Evolutionary conservation across 2,329 filamentous ascomycete genomes (phyloP).

Genomic region (Aspergillus arachidicola): DNA sequence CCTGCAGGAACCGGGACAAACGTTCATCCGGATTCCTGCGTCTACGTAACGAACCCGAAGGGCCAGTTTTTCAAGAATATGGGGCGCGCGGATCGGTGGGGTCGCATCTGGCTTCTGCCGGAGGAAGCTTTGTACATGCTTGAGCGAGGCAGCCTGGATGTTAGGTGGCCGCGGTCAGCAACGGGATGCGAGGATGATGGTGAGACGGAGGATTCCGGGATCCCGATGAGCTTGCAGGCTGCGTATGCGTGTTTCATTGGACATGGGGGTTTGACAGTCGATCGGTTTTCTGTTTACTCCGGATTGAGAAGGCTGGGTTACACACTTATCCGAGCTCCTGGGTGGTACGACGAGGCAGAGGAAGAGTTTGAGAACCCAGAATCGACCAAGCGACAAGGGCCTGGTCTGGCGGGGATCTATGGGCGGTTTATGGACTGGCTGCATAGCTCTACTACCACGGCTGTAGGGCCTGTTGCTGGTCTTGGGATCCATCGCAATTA

Average conservation of each 20-base stretch:
- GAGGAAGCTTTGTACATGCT: constrained; percentile 90
- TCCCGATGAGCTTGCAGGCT: constrained; percentile 89
- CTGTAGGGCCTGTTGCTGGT: constrained; percentile 53
- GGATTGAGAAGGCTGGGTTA: constrained; percentile 83
- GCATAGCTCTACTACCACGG: constrained; percentile 31
- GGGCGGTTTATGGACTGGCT: constrained; percentile 38
- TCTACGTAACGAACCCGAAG: constrained; percentile 70
- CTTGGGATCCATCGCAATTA: constrained; percentile 59
- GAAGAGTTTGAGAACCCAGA: constrained; percentile 15
- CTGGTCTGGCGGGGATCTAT: constrained; percentile 34
- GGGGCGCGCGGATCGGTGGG: constrained; percentile 67
- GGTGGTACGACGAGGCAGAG: constrained; percentile 43
- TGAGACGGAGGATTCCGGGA: constrained; percentile 59
- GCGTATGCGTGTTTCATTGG: constrained; percentile 86
- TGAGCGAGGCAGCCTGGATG: constrained; percentile 82
- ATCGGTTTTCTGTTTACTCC: constrained; percentile 85
- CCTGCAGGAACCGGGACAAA: constrained; percentile 6
- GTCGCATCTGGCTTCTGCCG: constrained; percentile 79
- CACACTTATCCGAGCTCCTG: constrained; percentile 71
- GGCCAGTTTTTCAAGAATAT: constrained; percentile 75
- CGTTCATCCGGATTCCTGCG: constrained; percentile 45
- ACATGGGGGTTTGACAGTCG: constrained; percentile 64
- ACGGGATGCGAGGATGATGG: constrained; percentile 29
- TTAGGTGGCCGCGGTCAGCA: constrained; percentile 72
- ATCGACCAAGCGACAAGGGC: constrained; percentile 15